phyloP scores from a whole-genome alignment of 768 basidiomycete species.

The Astraeus odoratus region DNA sequence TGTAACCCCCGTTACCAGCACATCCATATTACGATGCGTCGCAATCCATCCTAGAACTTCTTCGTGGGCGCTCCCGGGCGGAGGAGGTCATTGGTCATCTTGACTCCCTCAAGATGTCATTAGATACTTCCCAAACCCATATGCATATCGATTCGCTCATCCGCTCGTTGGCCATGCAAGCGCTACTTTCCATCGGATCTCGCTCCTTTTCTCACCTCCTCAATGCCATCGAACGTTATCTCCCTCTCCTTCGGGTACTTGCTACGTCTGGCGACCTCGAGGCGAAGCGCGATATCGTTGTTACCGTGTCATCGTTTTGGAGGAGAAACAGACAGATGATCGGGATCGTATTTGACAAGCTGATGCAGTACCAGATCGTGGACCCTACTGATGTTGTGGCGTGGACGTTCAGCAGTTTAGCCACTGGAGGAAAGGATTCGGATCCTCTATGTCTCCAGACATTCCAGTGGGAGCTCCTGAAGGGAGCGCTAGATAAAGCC shows the following conservation, averaged over 20 bases:
- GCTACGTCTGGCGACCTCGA: conserved; percentile 43
- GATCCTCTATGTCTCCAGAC: conserved; percentile 38
- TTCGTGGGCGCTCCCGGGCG: conserved; percentile 74
- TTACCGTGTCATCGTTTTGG: conserved; percentile 76
- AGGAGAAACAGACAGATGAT: conserved; percentile 78
- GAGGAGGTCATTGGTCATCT: conserved; percentile 76
- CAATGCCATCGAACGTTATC: conserved; percentile 94
- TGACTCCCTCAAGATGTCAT: conserved; percentile 56
- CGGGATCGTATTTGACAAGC: conserved; percentile 90
- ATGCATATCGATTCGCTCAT: conserved; percentile 59
- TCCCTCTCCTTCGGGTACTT: conserved; percentile 64
- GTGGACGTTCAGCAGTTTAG: conserved; percentile 70
- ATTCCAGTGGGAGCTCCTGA: conserved; percentile 83
- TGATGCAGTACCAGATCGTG: conserved; percentile 97
- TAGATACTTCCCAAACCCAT: conserved; percentile 53
- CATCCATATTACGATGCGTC: conserved; percentile 78
- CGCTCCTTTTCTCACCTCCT: conserved; percentile 97
- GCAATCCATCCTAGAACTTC: conserved; percentile 65
- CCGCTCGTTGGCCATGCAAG: conserved; percentile 79
- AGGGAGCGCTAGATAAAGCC: conserved; percentile 81
- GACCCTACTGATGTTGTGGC: conserved; percentile 87
- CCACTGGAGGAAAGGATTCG: conserved; percentile 26
- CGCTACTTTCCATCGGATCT: conserved; percentile 84
- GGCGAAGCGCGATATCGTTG: conserved; percentile 66
- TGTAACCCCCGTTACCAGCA: conserved; percentile 33